Percentiles rank a stretch among this genome's conserved stretches.
phyloP scores from a whole-genome alignment of 176 grass and related monocot genomes.

The Poa annua region DNA sequence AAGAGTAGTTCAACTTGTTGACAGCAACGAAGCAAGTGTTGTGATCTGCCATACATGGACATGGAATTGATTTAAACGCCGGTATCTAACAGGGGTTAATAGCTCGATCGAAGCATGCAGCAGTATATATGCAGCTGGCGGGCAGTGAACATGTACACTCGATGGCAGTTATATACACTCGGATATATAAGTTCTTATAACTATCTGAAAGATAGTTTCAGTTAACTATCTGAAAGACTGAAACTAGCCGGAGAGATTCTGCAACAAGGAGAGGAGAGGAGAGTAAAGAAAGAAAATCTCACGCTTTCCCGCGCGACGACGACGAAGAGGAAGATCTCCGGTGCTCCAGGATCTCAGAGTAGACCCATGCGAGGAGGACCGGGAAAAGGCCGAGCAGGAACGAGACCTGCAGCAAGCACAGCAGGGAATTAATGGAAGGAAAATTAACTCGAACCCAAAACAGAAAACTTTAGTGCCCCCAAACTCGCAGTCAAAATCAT shows the following conservation, averaged over 20 bases:
- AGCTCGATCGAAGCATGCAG: background rate
- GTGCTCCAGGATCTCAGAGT: constrained; percentile 63
- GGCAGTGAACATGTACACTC: background rate
- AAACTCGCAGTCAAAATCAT: too few relatives aligned
- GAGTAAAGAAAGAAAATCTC: constrained; percentile 30
- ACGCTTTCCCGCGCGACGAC: constrained; percentile 52
- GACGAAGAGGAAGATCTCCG: constrained; percentile 18
- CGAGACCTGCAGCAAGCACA: constrained; percentile 49
- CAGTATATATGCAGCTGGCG: background rate
- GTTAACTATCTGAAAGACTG: background rate
- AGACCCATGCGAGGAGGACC: constrained; percentile 67
- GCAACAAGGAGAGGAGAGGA: too few relatives aligned
- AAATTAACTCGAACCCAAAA: too few relatives aligned
- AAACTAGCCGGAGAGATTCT: too few relatives aligned
- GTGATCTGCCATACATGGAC: background rate
- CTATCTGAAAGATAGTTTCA: background rate
- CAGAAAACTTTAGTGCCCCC: too few relatives aligned
- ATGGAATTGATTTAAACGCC: background rate
- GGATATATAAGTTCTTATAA: background rate
- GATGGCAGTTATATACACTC: background rate
- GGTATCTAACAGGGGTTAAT: background rate
- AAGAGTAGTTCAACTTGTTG: too few relatives aligned
- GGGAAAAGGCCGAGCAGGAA: constrained; percentile 68
- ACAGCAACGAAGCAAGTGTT: background rate
- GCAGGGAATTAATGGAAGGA: too few relatives aligned